phyloP scores from a whole-genome alignment of 306 rosid genomes.

The Pterocarpus macrocarpus region DNA sequence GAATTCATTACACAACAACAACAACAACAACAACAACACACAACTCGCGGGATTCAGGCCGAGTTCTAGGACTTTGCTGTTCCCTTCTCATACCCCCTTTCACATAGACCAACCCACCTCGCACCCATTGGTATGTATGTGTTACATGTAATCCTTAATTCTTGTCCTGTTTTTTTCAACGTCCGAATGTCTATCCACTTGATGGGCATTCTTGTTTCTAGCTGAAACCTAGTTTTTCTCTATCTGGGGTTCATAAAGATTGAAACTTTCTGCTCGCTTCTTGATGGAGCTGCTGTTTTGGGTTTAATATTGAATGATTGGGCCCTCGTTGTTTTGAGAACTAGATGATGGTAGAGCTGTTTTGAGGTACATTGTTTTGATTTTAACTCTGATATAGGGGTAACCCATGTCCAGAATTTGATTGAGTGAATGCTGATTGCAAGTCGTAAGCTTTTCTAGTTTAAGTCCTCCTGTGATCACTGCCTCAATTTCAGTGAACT shows the following conservation, averaged over 20 bases:
- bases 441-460: not conserved
- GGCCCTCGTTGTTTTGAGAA: not conserved
- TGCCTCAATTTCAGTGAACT: slow-evolving; percentile 21
- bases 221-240: slow-evolving; percentile 38
- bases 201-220: slow-evolving; percentile 23
- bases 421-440: not conserved
- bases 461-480: slow-evolving; percentile 3
- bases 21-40: not conserved
- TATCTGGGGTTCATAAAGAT: not conserved
- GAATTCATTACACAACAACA: not conserved
- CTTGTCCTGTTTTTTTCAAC: not conserved
- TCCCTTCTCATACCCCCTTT: not conserved
- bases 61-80: not conserved
- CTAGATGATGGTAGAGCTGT: not conserved
- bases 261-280: slow-evolving; percentile 21
- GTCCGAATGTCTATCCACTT: not conserved
- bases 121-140: slow-evolving; percentile 26
- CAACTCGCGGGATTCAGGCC: not conserved
- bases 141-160: slow-evolving; percentile 5
- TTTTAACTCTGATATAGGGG: not conserved
- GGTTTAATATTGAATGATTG: slow-evolving; percentile 27
- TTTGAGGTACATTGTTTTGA: slow-evolving; percentile 38
- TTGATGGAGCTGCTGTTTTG: not conserved
- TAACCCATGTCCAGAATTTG: not conserved
- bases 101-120: not conserved